These are phyloP conservation scores for Barnettozyma salicaria DNA, from an alignment of 805 yeast genomes.

Conservation along the genomic window DNA sequence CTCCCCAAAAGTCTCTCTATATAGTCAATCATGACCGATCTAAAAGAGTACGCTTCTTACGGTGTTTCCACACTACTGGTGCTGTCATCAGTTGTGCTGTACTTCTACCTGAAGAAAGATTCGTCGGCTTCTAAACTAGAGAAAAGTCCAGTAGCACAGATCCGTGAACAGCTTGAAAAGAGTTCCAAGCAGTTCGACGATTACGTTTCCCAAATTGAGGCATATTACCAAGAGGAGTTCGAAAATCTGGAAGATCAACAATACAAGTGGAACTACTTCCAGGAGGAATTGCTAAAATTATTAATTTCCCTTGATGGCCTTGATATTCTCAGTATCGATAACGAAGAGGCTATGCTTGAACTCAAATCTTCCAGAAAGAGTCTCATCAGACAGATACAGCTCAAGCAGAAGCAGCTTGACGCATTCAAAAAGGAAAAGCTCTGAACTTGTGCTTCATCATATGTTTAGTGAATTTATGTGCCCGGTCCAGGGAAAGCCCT, in stretches of 20 bases:
- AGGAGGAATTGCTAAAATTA: slow-evolving; percentile 62
- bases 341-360: slow-evolving; percentile 36
- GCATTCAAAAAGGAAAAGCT: slow-evolving; percentile 11
- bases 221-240: slow-evolving; percentile 2
- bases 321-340: slow-evolving; percentile 32
- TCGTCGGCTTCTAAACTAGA: background rate
- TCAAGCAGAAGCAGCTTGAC: slow-evolving; percentile 16
- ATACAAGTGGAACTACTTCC: slow-evolving; percentile 48
- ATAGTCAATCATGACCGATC: background rate
- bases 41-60: slow-evolving; percentile 6
- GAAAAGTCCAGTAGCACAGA: background rate
- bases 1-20: no score
- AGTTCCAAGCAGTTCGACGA: slow-evolving; percentile 7
- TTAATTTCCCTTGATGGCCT: slow-evolving; percentile 62
- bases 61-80: slow-evolving; percentile 13
- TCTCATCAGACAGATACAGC: slow-evolving; percentile 53
- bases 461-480: background rate
- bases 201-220: slow-evolving; percentile 6
- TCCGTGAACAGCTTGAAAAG: slow-evolving; percentile 4
- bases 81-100: slow-evolving; percentile 13
- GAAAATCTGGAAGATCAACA: slow-evolving; percentile 18
- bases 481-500: slow-evolving; percentile 5
- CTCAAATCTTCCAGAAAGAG: slow-evolving; percentile 54
- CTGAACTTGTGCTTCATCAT: background rate
- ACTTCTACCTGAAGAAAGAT: background rate